Conservation (phyloP, 2,329 filamentous ascomycete genomes). For the Bipolaris gigantea region DNA sequence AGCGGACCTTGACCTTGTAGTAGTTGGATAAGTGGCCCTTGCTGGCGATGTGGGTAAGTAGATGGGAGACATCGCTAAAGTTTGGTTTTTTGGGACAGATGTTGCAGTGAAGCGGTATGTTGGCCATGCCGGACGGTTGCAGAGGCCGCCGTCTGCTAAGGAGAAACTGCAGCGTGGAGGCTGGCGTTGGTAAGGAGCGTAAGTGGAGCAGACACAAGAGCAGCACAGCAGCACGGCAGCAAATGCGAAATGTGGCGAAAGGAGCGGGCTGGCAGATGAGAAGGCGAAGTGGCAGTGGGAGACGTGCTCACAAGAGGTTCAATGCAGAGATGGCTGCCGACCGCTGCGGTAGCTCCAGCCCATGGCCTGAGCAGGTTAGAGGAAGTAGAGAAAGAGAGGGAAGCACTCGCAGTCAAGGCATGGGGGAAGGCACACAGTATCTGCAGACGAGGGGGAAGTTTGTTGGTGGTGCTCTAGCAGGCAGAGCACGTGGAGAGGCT, state of each 20-base stretch:
- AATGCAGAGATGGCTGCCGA: constrained; percentile 25
- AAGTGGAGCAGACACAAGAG: constrained; percentile 24
- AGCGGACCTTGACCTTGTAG: constrained; percentile 77
- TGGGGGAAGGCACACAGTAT: constrained; percentile 26
- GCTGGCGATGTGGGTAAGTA: constrained; percentile 88
- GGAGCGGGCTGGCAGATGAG: constrained; percentile 41
- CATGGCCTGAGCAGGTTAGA: constrained; percentile 19
- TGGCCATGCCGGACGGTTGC: constrained; percentile 42
- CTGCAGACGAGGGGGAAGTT: constrained; percentile 26
- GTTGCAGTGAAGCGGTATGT: constrained; percentile 74
- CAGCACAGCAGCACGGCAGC: constrained; percentile 29
- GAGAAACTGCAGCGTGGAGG: constrained; percentile 8
- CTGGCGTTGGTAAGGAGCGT: constrained; percentile 30
- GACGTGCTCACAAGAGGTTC: constrained; percentile 25
- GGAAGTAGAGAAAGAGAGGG: constrained; percentile 21
- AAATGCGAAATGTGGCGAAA: constrained; percentile 36
- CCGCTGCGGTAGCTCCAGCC: constrained; percentile 28
- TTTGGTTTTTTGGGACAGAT: constrained; percentile 78
- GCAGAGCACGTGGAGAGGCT: constrained; percentile 35
- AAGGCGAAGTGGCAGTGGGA: constrained; percentile 38
- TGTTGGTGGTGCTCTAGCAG: constrained; percentile 35
- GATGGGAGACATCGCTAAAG: constrained; percentile 89
- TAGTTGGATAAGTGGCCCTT: constrained; percentile 87
- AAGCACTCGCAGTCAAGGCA: constrained; percentile 16
- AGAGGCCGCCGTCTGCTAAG: constrained; percentile 1